phyloP scores from a whole-genome alignment of 345 rosid genomes.

The Aquilaria malaccensis region DNA sequence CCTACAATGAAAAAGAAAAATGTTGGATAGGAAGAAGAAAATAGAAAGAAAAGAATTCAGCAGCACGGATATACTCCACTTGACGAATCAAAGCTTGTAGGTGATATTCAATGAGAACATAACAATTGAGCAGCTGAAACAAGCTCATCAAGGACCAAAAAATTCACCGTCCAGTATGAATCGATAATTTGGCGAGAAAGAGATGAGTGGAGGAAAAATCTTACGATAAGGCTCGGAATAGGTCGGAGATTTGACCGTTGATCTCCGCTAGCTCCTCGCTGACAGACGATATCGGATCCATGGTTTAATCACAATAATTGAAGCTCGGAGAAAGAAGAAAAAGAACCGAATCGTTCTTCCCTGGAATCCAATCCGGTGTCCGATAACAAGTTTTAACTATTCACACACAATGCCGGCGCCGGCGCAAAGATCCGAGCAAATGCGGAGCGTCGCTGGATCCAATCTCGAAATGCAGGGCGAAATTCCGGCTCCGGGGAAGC shows the following conservation, averaged over 20 bases:
- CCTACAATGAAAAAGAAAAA: conserved; percentile 25
- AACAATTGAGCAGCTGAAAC: neutral
- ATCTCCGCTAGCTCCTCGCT: conserved; percentile 85
- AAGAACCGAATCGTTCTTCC: no score
- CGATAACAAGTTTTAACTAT: no score
- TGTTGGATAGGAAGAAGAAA: neutral
- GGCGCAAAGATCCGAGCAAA: no score
- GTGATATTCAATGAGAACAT: no score
- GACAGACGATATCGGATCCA: conserved; percentile 58
- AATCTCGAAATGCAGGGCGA: no score
- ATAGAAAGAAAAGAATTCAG: neutral
- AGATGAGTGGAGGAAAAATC: conserved; percentile 10
- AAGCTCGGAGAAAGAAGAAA: no score
- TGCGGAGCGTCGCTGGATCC: no score
- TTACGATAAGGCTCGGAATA: conserved; percentile 87
- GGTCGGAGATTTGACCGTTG: conserved; percentile 79
- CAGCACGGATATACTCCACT: neutral
- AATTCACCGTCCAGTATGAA: no score
- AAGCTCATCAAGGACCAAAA: neutral
- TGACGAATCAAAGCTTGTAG: no score
- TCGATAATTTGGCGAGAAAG: neutral
- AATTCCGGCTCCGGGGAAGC: no score
- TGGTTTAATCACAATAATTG: conserved; percentile 15
- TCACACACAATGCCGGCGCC: no score
- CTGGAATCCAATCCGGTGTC: no score